Conservation (phyloP, 257 asterid species). For the Solanum gracilifrons region DNA sequence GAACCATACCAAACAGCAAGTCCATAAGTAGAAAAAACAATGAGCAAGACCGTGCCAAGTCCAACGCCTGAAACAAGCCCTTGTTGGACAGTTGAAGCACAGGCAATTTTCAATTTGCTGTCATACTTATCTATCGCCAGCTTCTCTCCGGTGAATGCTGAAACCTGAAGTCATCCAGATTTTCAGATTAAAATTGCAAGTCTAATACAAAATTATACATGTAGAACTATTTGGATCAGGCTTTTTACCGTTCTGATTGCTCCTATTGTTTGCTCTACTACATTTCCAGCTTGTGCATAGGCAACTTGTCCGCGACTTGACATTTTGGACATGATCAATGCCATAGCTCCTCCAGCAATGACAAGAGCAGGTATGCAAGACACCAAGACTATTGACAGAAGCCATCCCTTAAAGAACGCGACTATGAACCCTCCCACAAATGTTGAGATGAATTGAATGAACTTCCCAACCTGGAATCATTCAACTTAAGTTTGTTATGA, state of each 20-base stretch:
- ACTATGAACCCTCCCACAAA: conserved; percentile 50
- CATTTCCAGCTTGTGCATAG: conserved; percentile 50
- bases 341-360: conserved; percentile 23
- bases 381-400: conserved; percentile 30
- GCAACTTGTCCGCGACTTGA: conserved; percentile 38
- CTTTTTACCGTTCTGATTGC: conserved; percentile 43
- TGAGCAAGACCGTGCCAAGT: conserved; percentile 30
- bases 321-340: conserved; percentile 32
- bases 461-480: conserved; percentile 44
- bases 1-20: conserved; percentile 75
- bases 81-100: conserved; percentile 34
- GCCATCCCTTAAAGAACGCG: conserved; percentile 57
- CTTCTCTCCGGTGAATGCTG: conserved; percentile 59
- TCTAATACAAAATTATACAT: not conserved
- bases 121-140: conserved; percentile 38
- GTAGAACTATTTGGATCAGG: not conserved
- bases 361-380: conserved; percentile 39
- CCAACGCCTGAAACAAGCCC: conserved; percentile 67
- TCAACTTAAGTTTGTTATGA: not conserved
- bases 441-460: conserved; percentile 37
- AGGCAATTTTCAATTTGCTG: conserved; percentile 39
- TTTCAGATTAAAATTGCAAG: not conserved
- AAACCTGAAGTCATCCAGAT: conserved; percentile 28
- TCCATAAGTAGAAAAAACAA: conserved; percentile 40
- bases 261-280: conserved; percentile 52